Conservation (phyloP, 2,329 filamentous ascomycete genomes). For the Aspergillus arachidicola region DNA sequence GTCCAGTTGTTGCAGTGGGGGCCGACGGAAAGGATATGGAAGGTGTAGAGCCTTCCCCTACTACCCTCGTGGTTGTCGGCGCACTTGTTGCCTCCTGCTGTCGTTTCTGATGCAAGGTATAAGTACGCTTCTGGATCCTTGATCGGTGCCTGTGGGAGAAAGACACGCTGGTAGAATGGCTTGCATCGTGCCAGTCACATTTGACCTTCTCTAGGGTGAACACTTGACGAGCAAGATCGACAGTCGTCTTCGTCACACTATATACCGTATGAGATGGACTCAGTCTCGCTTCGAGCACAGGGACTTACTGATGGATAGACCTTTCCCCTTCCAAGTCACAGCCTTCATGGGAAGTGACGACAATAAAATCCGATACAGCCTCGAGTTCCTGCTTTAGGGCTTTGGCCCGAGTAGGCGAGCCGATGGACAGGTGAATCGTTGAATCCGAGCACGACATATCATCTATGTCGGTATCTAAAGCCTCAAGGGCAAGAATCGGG, state of each 20-base stretch:
- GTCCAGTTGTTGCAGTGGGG: background rate
- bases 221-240: slow-evolving; percentile 8
- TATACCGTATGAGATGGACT: background rate
- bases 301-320: slow-evolving; percentile 21
- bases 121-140: slow-evolving; percentile 11
- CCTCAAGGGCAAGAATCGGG: slow-evolving; percentile 18
- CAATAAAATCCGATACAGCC: slow-evolving; percentile 12
- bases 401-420: background rate
- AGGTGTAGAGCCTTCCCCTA: background rate
- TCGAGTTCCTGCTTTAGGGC: slow-evolving; percentile 12
- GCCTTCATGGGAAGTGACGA: slow-evolving; percentile 22
- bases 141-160: slow-evolving; percentile 18
- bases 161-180: slow-evolving; percentile 16
- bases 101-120: background rate
- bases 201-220: slow-evolving; percentile 13
- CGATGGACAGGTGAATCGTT: background rate
- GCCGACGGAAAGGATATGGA: background rate
- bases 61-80: background rate
- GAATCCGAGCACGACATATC: background rate
- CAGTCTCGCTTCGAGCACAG: background rate
- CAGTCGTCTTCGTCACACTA: slow-evolving; percentile 7
- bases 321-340: slow-evolving; percentile 24
- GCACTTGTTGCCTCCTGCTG: background rate
- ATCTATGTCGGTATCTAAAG: slow-evolving; percentile 13
- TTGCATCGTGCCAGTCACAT: slow-evolving; percentile 21